A percentile compares a stretch with the other conserved stretches of the same genome.
These are phyloP conservation scores for Albophoma yamanashiensis DNA, from an alignment of 2,329 filamentous ascomycete species.

Conservation along the genomic window DNA sequence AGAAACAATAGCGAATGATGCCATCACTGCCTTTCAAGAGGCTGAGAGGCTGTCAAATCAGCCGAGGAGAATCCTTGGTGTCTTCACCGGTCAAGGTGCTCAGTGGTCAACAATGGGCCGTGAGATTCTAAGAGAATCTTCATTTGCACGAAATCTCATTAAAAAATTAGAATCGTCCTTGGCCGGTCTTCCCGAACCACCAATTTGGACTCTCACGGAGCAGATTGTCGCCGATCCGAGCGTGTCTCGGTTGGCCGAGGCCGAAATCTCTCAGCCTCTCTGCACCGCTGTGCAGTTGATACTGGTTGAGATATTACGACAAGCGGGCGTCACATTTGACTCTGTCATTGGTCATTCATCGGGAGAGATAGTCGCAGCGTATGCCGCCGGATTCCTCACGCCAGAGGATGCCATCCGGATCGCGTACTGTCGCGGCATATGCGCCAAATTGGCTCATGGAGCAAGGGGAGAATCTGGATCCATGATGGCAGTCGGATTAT, in stretches of 20 bases:
- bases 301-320: slow-evolving; percentile 24
- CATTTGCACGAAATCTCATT: neutral
- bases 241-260: neutral
- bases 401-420: slow-evolving; percentile 1
- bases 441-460: neutral
- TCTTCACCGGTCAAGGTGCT: slow-evolving; percentile 24
- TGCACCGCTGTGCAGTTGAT: slow-evolving; percentile 28
- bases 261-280: slow-evolving; percentile 16
- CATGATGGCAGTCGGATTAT: slow-evolving; percentile 13
- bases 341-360: slow-evolving; percentile 27
- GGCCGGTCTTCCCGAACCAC: neutral
- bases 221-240: neutral
- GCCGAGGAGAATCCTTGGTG: slow-evolving; percentile 7
- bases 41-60: neutral
- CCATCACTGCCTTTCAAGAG: neutral
- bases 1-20: neutral
- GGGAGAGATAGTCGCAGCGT: slow-evolving; percentile 31
- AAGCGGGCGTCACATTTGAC: slow-evolving; percentile 16
- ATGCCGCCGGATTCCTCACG: slow-evolving; percentile 16
- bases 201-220: neutral
- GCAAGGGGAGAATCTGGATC: neutral
- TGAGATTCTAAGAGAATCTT: slow-evolving; percentile 8
- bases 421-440: slow-evolving; percentile 4
- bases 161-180: neutral
- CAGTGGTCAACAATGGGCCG: slow-evolving; percentile 22